Conservation (phyloP, 2,329 filamentous ascomycete species). For the Furcasterigmium furcatum region DNA sequence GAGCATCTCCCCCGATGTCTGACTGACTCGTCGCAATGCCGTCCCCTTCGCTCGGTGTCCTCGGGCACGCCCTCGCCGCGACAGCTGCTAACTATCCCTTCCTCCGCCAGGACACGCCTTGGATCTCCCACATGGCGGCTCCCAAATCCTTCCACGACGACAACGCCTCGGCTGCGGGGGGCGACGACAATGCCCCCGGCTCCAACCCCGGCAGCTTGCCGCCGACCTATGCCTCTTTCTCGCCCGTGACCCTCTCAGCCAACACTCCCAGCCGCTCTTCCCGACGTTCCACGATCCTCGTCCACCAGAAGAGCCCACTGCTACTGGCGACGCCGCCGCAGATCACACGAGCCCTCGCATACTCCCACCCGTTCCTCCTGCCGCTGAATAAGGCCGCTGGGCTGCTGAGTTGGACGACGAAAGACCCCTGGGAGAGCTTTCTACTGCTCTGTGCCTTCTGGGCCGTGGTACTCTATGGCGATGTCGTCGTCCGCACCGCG, state of each 20-base stretch:
- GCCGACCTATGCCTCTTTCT: constrained; percentile 87
- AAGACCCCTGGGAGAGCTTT: constrained; percentile 96
- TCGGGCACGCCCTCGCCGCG: neutral
- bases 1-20: neutral
- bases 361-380: constrained; percentile 91
- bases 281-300: constrained; percentile 85
- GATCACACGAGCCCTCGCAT: constrained; percentile 88
- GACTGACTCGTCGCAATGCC: neutral
- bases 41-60: constrained; percentile 1
- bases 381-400: constrained; percentile 84
- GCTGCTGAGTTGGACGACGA: constrained; percentile 88
- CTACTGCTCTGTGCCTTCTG: constrained; percentile 82
- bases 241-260: constrained; percentile 73
- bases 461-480: constrained; percentile 82
- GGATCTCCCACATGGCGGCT: constrained; percentile 51
- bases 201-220: constrained; percentile 37
- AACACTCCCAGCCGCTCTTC: constrained; percentile 57
- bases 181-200: constrained; percentile 22
- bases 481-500: constrained; percentile 73
- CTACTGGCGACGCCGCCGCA: constrained; percentile 91
- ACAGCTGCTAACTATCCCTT: constrained; percentile 13
- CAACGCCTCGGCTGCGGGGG: constrained; percentile 21
- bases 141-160: constrained; percentile 35
- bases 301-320: constrained; percentile 94
- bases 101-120: constrained; percentile 36